phyloP scores from a whole-genome alignment of 2,329 filamentous ascomycete species.

The Mycogone perniciosa region DNA sequence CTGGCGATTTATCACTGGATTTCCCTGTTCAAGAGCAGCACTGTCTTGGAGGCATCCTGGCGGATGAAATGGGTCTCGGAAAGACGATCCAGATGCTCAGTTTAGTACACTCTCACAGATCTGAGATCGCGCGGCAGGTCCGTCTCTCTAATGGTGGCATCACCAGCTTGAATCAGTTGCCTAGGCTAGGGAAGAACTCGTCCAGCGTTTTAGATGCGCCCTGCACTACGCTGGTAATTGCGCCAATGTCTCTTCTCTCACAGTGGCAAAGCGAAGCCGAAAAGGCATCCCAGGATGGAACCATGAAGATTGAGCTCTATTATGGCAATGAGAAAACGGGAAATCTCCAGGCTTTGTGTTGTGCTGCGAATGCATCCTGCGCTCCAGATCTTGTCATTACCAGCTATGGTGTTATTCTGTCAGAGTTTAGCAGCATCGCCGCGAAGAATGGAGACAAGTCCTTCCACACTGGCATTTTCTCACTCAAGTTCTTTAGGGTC shows the following conservation, averaged over 20 bases:
- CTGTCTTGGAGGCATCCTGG: slow-evolving; percentile 86
- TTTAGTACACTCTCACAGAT: slow-evolving; percentile 77
- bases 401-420: slow-evolving; percentile 86
- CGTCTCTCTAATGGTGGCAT: slow-evolving; percentile 25
- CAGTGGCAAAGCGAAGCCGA: slow-evolving; percentile 96
- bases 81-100: slow-evolving; percentile 99
- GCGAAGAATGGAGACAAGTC: slow-evolving; percentile 59
- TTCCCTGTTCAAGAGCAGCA: slow-evolving; percentile 94
- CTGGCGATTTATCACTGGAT: slow-evolving; percentile 82
- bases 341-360: slow-evolving; percentile 75
- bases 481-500: slow-evolving; percentile 86
- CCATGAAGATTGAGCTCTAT: slow-evolving; percentile 80
- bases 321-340: slow-evolving; percentile 80
- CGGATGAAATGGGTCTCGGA: slow-evolving; percentile 95
- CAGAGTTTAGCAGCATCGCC: slow-evolving; percentile 70
- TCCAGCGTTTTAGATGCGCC: slow-evolving; percentile 61
- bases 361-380: slow-evolving; percentile 61
- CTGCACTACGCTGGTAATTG: slow-evolving; percentile 89
- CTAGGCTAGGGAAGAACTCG: slow-evolving; percentile 53
- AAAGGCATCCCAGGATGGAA: slow-evolving; percentile 79
- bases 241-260: slow-evolving; percentile 90
- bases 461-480: slow-evolving; percentile 72
- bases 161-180: slow-evolving; percentile 52
- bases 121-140: slow-evolving; percentile 41
- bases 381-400: slow-evolving; percentile 92